Conservation (phyloP, 371 early-diverging fungal species). For the Saksenaea oblongispora region DNA sequence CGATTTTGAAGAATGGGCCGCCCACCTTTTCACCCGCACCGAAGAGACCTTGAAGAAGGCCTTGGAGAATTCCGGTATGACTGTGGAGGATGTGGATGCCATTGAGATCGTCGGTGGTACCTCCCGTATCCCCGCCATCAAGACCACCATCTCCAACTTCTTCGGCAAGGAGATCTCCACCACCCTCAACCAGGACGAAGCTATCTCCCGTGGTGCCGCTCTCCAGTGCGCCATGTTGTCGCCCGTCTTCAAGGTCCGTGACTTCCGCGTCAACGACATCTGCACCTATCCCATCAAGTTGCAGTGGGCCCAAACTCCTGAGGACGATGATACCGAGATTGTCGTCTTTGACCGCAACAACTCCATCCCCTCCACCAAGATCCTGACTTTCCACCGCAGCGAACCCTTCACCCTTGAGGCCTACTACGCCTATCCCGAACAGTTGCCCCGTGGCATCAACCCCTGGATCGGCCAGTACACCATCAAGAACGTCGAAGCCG, state of each 20-base stretch:
- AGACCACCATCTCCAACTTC: conserved; percentile 82
- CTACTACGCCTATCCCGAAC: conserved; percentile 68
- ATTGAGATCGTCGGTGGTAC: conserved; percentile 94
- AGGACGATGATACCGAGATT: conserved; percentile 74
- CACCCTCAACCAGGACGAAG: conserved; percentile 98
- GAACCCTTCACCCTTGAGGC: conserved; percentile 85
- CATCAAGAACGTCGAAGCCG: conserved; percentile 58
- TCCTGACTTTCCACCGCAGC: conserved; percentile 78
- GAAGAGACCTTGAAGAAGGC: conserved; percentile 76
- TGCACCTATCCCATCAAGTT: conserved; percentile 66
- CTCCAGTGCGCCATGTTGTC: conserved; percentile 96
- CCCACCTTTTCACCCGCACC: conserved; percentile 75
- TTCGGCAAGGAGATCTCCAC: conserved; percentile 86
- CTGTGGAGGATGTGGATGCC: conserved; percentile 83
- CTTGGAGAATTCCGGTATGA: conserved; percentile 77
- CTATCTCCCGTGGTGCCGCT: conserved; percentile 94
- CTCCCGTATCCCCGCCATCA: conserved; percentile 93
- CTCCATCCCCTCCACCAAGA: conserved; percentile 85
- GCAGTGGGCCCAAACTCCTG: conserved; percentile 71
- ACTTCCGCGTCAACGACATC: conserved; percentile 90
- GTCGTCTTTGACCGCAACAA: conserved; percentile 71
- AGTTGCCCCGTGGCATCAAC: conserved; percentile 71
- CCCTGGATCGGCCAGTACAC: conserved; percentile 72
- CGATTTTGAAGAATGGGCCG: conserved; percentile 85
- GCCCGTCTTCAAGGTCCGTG: conserved; percentile 97